phyloP scores from a whole-genome alignment of 441 rosid genomes.

The Gossypium davidsonii region DNA sequence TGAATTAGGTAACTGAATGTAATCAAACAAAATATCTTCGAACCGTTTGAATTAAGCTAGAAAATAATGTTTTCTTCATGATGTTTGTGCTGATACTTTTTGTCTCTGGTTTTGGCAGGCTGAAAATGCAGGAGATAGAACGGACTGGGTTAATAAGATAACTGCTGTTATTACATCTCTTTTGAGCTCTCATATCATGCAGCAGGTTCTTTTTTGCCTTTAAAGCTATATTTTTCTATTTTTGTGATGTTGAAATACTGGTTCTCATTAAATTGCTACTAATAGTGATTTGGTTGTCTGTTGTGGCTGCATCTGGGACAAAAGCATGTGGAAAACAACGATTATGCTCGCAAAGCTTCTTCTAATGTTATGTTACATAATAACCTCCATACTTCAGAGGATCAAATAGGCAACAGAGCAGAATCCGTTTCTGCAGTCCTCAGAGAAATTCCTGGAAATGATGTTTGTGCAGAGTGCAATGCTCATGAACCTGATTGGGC shows the following conservation, averaged over 20 bases:
- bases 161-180: conserved; percentile 74
- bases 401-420: conserved; percentile 25
- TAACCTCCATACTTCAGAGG: conserved; percentile 22
- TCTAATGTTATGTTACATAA: conserved; percentile 25
- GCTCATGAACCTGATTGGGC: conserved; percentile 91
- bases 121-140: conserved; percentile 83
- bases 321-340: conserved; percentile 27
- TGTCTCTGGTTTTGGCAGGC: conserved; percentile 46
- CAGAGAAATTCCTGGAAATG: conserved; percentile 76
- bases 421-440: conserved; percentile 50
- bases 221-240: neutral
- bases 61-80: neutral
- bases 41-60: neutral
- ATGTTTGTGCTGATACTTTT: conserved; percentile 10
- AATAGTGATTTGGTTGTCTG: conserved; percentile 23
- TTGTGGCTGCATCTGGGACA: conserved; percentile 38
- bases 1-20: neutral
- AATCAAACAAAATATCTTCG: neutral
- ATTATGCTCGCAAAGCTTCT: conserved; percentile 29
- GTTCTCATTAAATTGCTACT: conserved; percentile 17
- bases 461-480: conserved; percentile 83
- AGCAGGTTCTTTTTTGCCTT: conserved; percentile 45
- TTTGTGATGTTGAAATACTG: neutral
- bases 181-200: conserved; percentile 59
- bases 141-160: conserved; percentile 85